Conservation (phyloP, 192 early-diverging fungal genomes). For the Coemansia sp. region DNA sequence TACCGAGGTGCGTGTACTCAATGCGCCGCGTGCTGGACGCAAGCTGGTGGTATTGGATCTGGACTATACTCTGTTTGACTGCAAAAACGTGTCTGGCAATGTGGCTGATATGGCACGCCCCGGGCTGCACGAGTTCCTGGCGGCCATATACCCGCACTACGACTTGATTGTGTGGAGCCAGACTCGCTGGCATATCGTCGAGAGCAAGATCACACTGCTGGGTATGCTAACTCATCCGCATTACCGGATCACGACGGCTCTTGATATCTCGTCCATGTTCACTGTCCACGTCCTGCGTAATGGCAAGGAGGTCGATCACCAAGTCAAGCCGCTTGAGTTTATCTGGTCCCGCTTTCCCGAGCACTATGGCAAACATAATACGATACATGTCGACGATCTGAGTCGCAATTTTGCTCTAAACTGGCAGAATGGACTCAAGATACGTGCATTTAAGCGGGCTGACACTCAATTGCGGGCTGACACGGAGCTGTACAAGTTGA, state of each 20-base stretch:
- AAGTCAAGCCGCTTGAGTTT: constrained; percentile 74
- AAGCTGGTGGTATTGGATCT: constrained; percentile 75
- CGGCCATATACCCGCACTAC: constrained; percentile 68
- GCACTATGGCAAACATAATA: constrained; percentile 58
- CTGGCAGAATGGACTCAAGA: constrained; percentile 67
- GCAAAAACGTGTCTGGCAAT: constrained; percentile 63
- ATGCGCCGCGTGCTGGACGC: constrained; percentile 55
- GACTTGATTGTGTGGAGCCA: constrained; percentile 82
- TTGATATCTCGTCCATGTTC: constrained; percentile 75
- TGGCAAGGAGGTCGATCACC: constrained; percentile 60
- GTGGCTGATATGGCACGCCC: constrained; percentile 66
- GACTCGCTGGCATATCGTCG: constrained; percentile 70
- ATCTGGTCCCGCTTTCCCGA: constrained; percentile 64
- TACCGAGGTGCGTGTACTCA: constrained; percentile 33
- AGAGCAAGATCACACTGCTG: constrained; percentile 75
- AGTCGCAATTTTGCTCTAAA: constrained; percentile 79
- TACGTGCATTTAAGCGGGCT: constrained; percentile 65
- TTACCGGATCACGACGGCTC: constrained; percentile 70
- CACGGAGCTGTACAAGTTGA: constrained; percentile 62
- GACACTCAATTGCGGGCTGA: constrained; percentile 53
- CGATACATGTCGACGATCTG: constrained; percentile 75
- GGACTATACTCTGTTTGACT: constrained; percentile 78
- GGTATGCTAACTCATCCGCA: constrained; percentile 65
- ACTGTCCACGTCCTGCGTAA: constrained; percentile 60
- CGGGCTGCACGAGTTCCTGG: constrained; percentile 65